These are phyloP conservation scores for Trametes meyenii DNA, from an alignment of 768 basidiomycete species.

Conservation along the genomic window DNA sequence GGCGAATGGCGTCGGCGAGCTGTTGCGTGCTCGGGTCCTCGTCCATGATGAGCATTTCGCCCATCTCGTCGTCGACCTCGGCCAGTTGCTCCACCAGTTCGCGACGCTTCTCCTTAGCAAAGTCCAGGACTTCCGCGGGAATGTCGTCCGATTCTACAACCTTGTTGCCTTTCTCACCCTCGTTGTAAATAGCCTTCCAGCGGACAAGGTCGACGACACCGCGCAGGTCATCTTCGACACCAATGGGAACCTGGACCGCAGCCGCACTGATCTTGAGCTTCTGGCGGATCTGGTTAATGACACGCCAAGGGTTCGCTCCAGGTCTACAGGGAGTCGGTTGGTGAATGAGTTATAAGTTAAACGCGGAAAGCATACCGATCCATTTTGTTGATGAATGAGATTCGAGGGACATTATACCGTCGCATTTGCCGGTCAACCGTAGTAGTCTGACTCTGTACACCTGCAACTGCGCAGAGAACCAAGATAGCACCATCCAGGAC, in stretches of 20 bases:
- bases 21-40: slow-evolving; percentile 70
- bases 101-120: slow-evolving; percentile 81
- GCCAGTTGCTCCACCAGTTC: slow-evolving; percentile 96
- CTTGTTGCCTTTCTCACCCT: slow-evolving; percentile 87
- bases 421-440: slow-evolving; percentile 99
- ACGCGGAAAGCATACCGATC: slow-evolving; percentile 62
- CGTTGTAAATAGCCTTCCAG: slow-evolving; percentile 93
- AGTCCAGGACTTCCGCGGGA: slow-evolving; percentile 68
- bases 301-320: slow-evolving; percentile 96
- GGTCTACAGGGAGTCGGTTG: slow-evolving; percentile 53
- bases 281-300: slow-evolving; percentile 86
- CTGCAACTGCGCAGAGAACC: slow-evolving; percentile 95
- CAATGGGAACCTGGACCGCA: slow-evolving; percentile 95
- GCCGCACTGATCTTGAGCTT: slow-evolving; percentile 94
- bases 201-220: slow-evolving; percentile 95
- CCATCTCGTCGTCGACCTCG: slow-evolving; percentile 95
- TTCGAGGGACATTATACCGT: slow-evolving; percentile 91
- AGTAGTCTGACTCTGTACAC: slow-evolving; percentile 98
- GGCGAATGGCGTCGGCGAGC: slow-evolving; percentile 83
- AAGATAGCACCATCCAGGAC: slow-evolving; percentile 96
- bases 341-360: neutral
- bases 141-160: slow-evolving; percentile 88
- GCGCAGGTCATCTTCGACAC: slow-evolving; percentile 79
- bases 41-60: slow-evolving; percentile 88
- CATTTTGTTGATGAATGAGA: slow-evolving; percentile 99